phyloP scores from a whole-genome alignment of 805 yeast genomes.

The Pichia manshurica region DNA sequence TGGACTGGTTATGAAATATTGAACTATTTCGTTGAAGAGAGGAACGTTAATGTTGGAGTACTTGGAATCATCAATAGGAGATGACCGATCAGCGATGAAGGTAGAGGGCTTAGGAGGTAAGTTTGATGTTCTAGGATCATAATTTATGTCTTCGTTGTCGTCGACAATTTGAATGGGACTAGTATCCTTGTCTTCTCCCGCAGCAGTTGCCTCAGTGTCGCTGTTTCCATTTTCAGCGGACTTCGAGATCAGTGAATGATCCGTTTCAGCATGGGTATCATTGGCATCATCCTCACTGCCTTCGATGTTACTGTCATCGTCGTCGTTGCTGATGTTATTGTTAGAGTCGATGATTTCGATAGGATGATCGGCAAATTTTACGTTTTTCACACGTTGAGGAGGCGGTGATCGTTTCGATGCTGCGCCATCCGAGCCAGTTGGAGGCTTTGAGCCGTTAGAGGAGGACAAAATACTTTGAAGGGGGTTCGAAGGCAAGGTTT shows the following conservation, averaged over 20 bases:
- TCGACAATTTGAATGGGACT: background rate
- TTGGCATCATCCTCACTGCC: background rate
- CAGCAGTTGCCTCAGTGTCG: no score
- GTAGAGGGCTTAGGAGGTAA: background rate
- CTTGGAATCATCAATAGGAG: background rate
- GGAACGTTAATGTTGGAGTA: slow-evolving; percentile 31
- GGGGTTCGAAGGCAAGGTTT: no score
- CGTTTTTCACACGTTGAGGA: slow-evolving; percentile 5
- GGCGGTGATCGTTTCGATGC: background rate
- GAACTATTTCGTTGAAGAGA: slow-evolving; percentile 30
- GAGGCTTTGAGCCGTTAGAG: background rate
- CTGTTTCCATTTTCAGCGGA: background rate
- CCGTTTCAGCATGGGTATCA: background rate
- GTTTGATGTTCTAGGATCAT: slow-evolving; percentile 1
- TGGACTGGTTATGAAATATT: slow-evolving; percentile 27
- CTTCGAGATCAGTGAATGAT: no score
- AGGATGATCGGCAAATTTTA: slow-evolving; percentile 10
- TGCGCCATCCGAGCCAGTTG: slow-evolving; percentile 4
- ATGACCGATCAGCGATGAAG: background rate
- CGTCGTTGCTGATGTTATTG: background rate
- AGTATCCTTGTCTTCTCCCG: no score
- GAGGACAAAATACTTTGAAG: no score
- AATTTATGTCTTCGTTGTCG: slow-evolving; percentile 1
- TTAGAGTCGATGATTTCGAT: background rate
- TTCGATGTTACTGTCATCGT: background rate